phyloP scores from a whole-genome alignment of 2,329 filamentous ascomycete species.

The Clarireedia sp. region DNA sequence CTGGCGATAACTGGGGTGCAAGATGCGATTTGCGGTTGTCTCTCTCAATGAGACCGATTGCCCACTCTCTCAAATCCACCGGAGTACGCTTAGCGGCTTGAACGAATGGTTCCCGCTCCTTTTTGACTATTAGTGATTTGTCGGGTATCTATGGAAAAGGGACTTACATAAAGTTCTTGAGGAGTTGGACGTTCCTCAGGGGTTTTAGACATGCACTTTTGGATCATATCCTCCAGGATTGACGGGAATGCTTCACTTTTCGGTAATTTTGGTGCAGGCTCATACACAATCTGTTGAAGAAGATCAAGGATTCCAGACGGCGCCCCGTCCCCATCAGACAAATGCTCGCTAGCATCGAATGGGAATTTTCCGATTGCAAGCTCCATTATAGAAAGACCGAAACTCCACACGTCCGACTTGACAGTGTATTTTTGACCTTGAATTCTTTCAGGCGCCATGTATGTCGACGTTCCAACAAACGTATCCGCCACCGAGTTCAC shows the following conservation, averaged over 20 bases:
- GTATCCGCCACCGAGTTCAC: slow-evolving; percentile 98
- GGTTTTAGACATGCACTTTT: slow-evolving; percentile 87
- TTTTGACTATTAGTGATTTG: slow-evolving; percentile 11
- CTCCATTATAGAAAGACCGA: slow-evolving; percentile 92
- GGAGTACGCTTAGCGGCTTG: slow-evolving; percentile 95
- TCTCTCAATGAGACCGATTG: slow-evolving; percentile 84
- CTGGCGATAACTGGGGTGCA: slow-evolving; percentile 69
- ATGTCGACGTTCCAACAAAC: slow-evolving; percentile 96
- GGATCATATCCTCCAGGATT: slow-evolving; percentile 94
- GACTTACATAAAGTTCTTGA: slow-evolving; percentile 78
- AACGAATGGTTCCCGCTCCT: slow-evolving; percentile 91
- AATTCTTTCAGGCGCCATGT: slow-evolving; percentile 98
- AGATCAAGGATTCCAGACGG: slow-evolving; percentile 94
- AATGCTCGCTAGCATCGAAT: slow-evolving; percentile 67
- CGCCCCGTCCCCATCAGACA: slow-evolving; percentile 67
- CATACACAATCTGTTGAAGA: slow-evolving; percentile 93
- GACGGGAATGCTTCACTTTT: slow-evolving; percentile 96
- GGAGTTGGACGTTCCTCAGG: slow-evolving; percentile 81
- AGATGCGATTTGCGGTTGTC: slow-evolving; percentile 95
- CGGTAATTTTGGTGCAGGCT: slow-evolving; percentile 84
- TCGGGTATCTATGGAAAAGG: slow-evolving; percentile 10
- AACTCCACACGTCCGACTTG: slow-evolving; percentile 97
- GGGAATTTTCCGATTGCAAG: slow-evolving; percentile 95
- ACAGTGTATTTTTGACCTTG: slow-evolving; percentile 96
- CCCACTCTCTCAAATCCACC: slow-evolving; percentile 89